Evolutionary conservation across 768 basidiomycete species (phyloP).

Genomic region (Leccinum longicurvipes): DNA sequence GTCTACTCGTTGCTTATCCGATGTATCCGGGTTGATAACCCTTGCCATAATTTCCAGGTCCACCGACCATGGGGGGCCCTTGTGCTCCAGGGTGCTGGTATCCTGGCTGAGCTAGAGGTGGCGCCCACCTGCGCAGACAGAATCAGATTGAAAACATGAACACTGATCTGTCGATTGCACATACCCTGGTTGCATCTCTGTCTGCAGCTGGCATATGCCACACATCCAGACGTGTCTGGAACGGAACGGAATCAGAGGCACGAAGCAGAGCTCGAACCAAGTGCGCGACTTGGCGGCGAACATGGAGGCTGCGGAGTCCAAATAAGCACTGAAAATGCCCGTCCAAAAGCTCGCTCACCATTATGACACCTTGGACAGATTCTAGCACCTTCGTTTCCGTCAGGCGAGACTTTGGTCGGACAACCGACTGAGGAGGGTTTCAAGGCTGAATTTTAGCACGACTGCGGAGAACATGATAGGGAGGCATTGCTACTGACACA

Average conservation of each 20-base stretch:
- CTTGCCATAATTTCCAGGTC: constrained; percentile 12
- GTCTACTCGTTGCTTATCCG: constrained; percentile 9
- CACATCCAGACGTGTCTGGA: constrained; percentile 68
- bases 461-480: constrained; percentile 6
- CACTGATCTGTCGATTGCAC: constrained; percentile 17
- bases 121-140: constrained; percentile 31
- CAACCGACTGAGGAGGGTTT: constrained; percentile 58
- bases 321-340: background rate
- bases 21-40: constrained; percentile 31
- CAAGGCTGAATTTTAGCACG: constrained; percentile 2
- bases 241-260: constrained; percentile 65
- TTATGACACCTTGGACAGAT: constrained; percentile 75
- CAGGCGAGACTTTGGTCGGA: constrained; percentile 54
- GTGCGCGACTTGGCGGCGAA: constrained; percentile 59
- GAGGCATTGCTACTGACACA: constrained; percentile 35
- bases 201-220: constrained; percentile 65
- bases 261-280: constrained; percentile 77
- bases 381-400: constrained; percentile 48
- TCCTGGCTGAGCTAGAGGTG: constrained; percentile 32
- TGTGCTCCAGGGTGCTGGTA: constrained; percentile 37
- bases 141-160: background rate
- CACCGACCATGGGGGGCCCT: background rate
- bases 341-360: constrained; percentile 36
- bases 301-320: constrained; percentile 45
- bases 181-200: constrained; percentile 49